A percentile compares a stretch with the other conserved stretches of the same genome.
phyloP scores from a whole-genome alignment of 257 asterid species.

The Solanum arcanum region DNA sequence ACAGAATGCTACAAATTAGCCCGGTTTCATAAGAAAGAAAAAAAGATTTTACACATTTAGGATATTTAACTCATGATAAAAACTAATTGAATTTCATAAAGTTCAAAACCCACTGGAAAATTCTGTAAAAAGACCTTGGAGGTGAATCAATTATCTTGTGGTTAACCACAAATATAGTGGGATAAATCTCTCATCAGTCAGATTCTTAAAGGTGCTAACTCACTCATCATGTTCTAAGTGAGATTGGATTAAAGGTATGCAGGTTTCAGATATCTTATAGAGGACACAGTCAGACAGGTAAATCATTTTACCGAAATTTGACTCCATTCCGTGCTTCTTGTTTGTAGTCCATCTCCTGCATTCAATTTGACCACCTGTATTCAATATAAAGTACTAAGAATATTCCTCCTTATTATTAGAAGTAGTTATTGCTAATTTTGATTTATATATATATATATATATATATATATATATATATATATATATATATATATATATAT shows the following conservation, averaged over 20 bases:
- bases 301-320: constrained; percentile 55
- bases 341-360: constrained; percentile 99
- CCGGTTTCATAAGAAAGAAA: background rate
- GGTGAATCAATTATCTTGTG: background rate
- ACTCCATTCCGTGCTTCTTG: constrained; percentile 82
- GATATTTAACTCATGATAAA: background rate
- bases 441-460: background rate
- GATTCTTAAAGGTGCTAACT: background rate
- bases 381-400: constrained; percentile 95
- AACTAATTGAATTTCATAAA: background rate
- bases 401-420: constrained; percentile 26
- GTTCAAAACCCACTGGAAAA: background rate
- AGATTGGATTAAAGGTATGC: background rate
- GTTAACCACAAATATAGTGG: background rate
- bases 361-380: constrained; percentile 96
- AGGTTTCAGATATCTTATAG: background rate
- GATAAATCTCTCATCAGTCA: background rate
- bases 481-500: background rate
- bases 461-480: background rate
- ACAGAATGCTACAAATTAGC: background rate
- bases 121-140: background rate
- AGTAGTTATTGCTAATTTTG: background rate
- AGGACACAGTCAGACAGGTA: background rate
- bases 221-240: background rate
- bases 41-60: background rate